phyloP scores from a whole-genome alignment of 2,329 filamentous ascomycete genomes.

The Exophiala viscosa region DNA sequence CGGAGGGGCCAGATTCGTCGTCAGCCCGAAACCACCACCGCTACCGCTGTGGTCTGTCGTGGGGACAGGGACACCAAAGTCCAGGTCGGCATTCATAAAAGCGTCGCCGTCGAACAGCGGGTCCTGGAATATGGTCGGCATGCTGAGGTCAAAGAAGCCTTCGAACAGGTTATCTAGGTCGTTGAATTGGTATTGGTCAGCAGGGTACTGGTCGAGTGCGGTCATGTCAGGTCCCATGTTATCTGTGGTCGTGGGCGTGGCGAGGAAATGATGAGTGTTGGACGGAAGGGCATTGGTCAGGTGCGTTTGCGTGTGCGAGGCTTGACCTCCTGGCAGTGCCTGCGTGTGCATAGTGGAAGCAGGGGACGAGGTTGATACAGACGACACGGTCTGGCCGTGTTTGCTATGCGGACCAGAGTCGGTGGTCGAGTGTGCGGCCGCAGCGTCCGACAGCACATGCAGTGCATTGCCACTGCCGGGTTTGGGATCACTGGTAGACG shows the following conservation, averaged over 20 bases:
- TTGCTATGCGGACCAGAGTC: background rate
- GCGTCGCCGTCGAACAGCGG: slow-evolving; percentile 26
- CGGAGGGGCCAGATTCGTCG: too few relatives aligned
- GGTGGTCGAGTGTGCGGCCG: slow-evolving; percentile 20
- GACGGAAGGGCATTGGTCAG: background rate
- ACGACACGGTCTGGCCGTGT: background rate
- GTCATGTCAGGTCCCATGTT: background rate
- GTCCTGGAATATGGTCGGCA: slow-evolving; percentile 29
- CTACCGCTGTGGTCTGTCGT: background rate
- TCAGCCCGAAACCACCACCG: too few relatives aligned
- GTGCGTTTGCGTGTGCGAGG: background rate
- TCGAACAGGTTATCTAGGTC: slow-evolving; percentile 30
- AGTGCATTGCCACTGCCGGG: slow-evolving; percentile 13
- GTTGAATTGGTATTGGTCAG: slow-evolving; percentile 23
- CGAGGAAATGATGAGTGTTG: background rate
- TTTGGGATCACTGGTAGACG: background rate
- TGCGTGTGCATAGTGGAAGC: background rate
- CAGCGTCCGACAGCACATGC: slow-evolving; percentile 28
- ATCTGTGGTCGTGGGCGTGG: background rate
- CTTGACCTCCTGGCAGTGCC: background rate
- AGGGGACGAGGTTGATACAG: background rate
- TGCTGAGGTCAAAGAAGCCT: slow-evolving; percentile 28
- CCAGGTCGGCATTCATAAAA: slow-evolving; percentile 18
- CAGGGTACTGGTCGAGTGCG: slow-evolving; percentile 11
- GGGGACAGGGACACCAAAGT: slow-evolving; percentile 2